These are phyloP conservation scores for Malus sieversii DNA, from an alignment of 306 rosid species.

Conservation along the genomic window DNA sequence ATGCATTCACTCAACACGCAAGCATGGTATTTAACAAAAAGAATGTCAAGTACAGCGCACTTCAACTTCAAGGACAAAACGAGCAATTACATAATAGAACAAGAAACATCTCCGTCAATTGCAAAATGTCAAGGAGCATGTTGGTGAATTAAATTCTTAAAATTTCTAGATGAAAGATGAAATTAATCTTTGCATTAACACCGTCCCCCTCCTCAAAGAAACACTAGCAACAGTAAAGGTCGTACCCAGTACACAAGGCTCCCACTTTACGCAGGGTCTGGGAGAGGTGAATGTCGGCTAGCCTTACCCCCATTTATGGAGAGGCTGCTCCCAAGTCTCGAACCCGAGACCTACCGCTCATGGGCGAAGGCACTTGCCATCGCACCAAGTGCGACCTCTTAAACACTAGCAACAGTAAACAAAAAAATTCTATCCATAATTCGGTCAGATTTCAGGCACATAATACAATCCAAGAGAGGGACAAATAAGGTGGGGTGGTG, in stretches of 20 bases:
- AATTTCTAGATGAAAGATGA: neutral
- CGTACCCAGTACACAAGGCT: no score
- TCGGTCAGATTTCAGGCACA: neutral
- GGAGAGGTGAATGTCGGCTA: no score
- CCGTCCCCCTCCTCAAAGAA: neutral
- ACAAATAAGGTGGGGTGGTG: neutral
- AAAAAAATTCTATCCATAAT: neutral
- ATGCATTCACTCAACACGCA: neutral
- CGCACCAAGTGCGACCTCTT: no score
- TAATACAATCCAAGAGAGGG: neutral
- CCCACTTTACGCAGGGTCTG: no score
- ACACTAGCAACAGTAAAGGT: neutral
- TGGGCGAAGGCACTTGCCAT: no score
- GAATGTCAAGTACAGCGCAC: neutral
- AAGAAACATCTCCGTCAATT: neutral
- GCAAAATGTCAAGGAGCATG: neutral
- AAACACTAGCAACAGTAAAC: neutral
- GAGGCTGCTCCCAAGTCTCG: no score
- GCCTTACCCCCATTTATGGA: no score
- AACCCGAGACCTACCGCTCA: no score
- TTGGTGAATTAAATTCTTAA: neutral
- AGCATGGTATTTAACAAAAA: neutral
- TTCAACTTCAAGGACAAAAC: neutral
- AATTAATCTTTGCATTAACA: neutral
- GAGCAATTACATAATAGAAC: neutral